These are phyloP conservation scores for Colletotrichum orchidophilum DNA, from an alignment of 2,329 filamentous ascomycete genomes.

Conservation along the genomic window DNA sequence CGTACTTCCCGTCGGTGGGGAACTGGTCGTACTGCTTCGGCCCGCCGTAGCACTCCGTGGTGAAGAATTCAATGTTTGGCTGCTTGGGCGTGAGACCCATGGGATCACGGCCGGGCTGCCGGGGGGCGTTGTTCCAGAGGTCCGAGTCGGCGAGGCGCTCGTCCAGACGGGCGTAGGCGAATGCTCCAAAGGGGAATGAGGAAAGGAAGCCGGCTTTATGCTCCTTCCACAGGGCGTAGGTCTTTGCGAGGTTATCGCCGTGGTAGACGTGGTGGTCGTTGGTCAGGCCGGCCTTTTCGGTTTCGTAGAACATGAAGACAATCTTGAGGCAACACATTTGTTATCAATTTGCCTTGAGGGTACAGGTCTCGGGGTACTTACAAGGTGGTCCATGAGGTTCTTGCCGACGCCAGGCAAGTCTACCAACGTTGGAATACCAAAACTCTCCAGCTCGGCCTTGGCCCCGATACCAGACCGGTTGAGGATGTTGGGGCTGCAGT, in stretches of 20 bases:
- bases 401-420: conserved; percentile 59
- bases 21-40: conserved; percentile 66
- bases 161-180: conserved; percentile 70
- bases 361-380: conserved; percentile 36
- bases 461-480: conserved; percentile 63
- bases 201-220: conserved; percentile 67
- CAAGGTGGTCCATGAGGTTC: conserved; percentile 60
- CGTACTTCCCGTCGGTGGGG: conserved; percentile 61
- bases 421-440: conserved; percentile 51
- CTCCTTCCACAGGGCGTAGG: conserved; percentile 65
- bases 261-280: conserved; percentile 65
- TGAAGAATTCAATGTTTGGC: conserved; percentile 71
- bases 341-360: background rate
- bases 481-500: conserved; percentile 61
- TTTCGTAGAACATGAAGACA: conserved; percentile 70
- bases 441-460: conserved; percentile 49
- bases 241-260: conserved; percentile 57
- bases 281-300: conserved; percentile 59
- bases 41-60: conserved; percentile 69
- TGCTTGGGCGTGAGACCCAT: conserved; percentile 68
- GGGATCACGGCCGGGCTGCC: conserved; percentile 63
- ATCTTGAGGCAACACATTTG: conserved; percentile 45
- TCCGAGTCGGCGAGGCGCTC: conserved; percentile 63
- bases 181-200: conserved; percentile 70
- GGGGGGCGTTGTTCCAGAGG: conserved; percentile 62